Evolutionary conservation across 2,329 filamentous ascomycete species (phyloP).

Genomic region (Ophiostoma sp.): DNA sequence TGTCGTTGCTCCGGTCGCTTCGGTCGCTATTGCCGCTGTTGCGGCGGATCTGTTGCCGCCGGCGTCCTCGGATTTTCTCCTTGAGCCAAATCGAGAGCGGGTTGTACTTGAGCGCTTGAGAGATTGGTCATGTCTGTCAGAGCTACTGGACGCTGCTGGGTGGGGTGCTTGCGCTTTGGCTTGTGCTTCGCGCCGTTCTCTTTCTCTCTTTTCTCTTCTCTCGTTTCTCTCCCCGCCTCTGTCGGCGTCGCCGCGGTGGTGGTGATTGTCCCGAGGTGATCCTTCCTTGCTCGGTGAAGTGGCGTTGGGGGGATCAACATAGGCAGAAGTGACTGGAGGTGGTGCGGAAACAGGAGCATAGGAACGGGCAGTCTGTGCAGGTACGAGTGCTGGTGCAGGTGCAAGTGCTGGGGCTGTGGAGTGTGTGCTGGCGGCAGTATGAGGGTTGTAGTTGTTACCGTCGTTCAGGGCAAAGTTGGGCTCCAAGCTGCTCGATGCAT

Average conservation of each 20-base stretch:
- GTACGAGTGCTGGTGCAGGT: conserved; percentile 9
- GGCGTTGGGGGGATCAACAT: conserved; percentile 11
- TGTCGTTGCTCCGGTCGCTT: neutral
- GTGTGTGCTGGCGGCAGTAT: conserved; percentile 23
- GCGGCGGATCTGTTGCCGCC: neutral
- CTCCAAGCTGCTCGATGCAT: conserved; percentile 31
- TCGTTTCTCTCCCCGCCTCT: conserved; percentile 17
- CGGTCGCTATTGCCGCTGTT: neutral
- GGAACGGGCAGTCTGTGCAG: conserved; percentile 12
- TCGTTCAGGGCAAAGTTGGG: conserved; percentile 35
- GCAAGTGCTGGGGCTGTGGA: conserved; percentile 11
- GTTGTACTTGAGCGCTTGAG: conserved; percentile 28
- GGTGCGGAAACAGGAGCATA: conserved; percentile 17
- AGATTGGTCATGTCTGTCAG: conserved; percentile 25
- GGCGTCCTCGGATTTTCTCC: conserved; percentile 27
- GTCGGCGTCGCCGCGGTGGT: conserved; percentile 16
- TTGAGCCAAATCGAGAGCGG: conserved; percentile 27
- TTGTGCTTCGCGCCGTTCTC: conserved; percentile 13
- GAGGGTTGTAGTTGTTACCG: conserved; percentile 32
- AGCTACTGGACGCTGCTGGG: conserved; percentile 17
- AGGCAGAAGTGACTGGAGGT: conserved; percentile 2
- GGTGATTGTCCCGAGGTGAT: conserved; percentile 20
- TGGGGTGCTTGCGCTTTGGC: neutral
- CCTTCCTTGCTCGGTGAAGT: conserved; percentile 21
- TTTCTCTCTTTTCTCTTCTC: neutral